Base-by-base conservation (phyloP, 371 early-diverging fungal genomes). In the Haplosporangium sp. region DNA sequence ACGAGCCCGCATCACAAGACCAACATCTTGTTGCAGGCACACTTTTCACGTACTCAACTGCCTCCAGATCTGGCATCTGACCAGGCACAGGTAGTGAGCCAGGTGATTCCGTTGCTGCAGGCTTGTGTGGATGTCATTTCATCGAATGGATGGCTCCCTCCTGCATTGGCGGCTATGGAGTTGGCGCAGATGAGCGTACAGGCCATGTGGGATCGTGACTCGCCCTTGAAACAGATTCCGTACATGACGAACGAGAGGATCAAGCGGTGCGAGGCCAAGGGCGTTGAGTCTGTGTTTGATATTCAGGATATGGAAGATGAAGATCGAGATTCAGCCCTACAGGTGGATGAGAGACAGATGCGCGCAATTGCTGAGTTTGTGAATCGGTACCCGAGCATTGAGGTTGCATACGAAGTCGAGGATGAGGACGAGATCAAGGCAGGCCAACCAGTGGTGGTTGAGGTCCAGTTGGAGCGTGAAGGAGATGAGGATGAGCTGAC, bases 91-190 rank as follows among this genome's bases (percentile, higher is more conserved):
- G 84, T 97, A 23, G 80, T 97, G 37, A 81, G 85, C 6, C 87
- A 89, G 53, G 82, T 95, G 18, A 84, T 96, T 67, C 94, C 94
- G 16, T 82, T 99, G 45, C 69, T 99, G 50, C 98, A 99, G 76
- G 97, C 98, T 0, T 88, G 92, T 72, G 98, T 98, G 7, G 99
- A 99, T 83, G 98, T 99, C 12, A 91, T 97, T 53, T 92, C 95
- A 48, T 93, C 94, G 18, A 91, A 92, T 67, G 97, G 96, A 23
- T 97, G 96, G 96, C 86, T 98, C 59, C 84, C 89, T 1, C 96
- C 98, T 6, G 96, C 96, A 13, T 75, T 98, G 61, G 89, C 94
- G 1, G 87, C 96, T 6, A 98, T 98, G 98, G 98, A 99, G 77
- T 72, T 98, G 79, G 91, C 94, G 23, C 99, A 99, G 83, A 98